Base-by-base conservation (phyloP, 192 early-diverging fungal genomes). In the Mortierella antarctica region DNA sequence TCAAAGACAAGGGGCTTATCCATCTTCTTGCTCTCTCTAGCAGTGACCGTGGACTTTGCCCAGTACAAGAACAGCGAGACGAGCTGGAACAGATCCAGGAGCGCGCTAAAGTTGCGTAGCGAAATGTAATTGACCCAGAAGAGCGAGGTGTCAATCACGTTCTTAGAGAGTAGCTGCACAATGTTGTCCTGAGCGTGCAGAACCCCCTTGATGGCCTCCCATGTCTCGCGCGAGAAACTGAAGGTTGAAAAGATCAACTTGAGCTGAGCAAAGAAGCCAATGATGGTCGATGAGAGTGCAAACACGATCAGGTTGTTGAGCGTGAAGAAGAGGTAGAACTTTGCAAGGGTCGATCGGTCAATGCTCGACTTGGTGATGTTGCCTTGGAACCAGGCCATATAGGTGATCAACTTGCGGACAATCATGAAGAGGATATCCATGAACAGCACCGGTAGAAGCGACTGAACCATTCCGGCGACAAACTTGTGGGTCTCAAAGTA, bases 121-220 rank as follows among this genome's bases (percentile, higher is more conserved):
- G 91, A 89, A 17, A 93, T 87, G 66, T 93, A 94, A n/a, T 88
- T 89, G 0, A 91, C 90, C 93, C 93, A 94, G 75, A 91, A 94
- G 64, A 88, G 79, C 7, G 89, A 89, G 48, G 89, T 82, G 61
- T 84, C 80, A 54, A 82, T 53, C 17, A 89, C 65, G 1, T 65
- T 74, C 54, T 80, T 20, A 2, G 84, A 82, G 13, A 85, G 21
- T 2, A 77, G 18, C 31, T 70, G 66, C 13, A 85, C 74, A 54
- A 87, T 67, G 6, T 83, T 67, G 21, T 89, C 70, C 23, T 70
- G 55, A 0, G 67, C 51, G n/a, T 57, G 21, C 21, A 84, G 39
- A 42, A 78, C 59, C 41, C 73, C 67, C 57, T 68, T 83, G 60
- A 89, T 76, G 7, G 51, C 57, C 0, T 7, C 11, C 77, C 77